Evolutionary conservation across 2,329 filamentous ascomycete genomes (phyloP), one percentile per base, ranked within the genome.

Genomic region (Paraconiothyrium sp.): DNA sequence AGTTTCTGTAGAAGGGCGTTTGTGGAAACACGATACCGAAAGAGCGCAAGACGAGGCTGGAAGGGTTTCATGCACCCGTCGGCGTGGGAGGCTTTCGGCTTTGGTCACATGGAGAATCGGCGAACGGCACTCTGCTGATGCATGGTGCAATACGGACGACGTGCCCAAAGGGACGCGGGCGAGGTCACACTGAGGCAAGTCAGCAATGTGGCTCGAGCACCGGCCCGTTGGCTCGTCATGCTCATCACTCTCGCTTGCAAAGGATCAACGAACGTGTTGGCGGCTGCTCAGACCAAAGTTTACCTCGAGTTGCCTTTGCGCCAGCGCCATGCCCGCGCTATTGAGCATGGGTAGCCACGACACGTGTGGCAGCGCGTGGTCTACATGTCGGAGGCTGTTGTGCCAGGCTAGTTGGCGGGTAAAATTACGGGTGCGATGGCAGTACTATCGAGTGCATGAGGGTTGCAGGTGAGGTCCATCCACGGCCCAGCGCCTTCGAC

Each of bases 401-500:
- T 14, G 30, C 22, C 8, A 41, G 16, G 48, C 4, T 34, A 44
- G 57, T 52, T 4, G 13, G 54, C 43, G 57, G 50, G 46, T 58
- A 55, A 63, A 62, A 68, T 70, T 70, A 59, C 61, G 66, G 47
- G 58, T 65, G 70, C 72, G 70, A 72, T 67, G 62, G 65, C 68
- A 68, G 69, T 62, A 41, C 61, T 60, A 58, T 60, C 52, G 60
- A 61, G 59, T 73, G 74, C 74, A 76, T 74, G 66, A 74, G 66
- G 62, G 64, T 67, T 58, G 58, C 63, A 62, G 67, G 67, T 72
- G 71, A 71, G 62, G 70, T 64, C 39, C 51, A 32, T 34, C 27
- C 56, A 57, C 59, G 4, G 32, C 16, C 27, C 57, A 59, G 58
- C 62, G 16, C 63, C 67, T 58, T 68, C 64, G 41, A 60, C 65